Evolutionary conservation across 2,329 filamentous ascomycete species (phyloP), one percentile per base, ranked within the genome.

Genomic region (Lizonia empirigonia): DNA sequence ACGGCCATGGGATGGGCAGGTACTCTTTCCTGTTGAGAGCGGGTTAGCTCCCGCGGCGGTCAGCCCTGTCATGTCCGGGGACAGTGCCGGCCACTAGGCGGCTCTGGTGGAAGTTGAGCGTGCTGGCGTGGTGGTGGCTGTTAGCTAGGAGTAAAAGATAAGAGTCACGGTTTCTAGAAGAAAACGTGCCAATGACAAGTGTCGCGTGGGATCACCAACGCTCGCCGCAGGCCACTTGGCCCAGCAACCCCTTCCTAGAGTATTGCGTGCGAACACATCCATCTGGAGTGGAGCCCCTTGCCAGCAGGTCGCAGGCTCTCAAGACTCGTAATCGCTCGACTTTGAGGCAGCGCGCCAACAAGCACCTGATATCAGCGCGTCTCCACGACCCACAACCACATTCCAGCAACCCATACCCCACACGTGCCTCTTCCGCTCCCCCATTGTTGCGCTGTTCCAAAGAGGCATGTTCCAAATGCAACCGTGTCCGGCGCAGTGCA

Each of bases 31-130:
- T 66, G 67, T 70, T 59, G 62, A 59, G 56, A 53, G 58, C 51
- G 53, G 58, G 50, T 62, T 70, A 71, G 68, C 65, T 66, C 68
- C 58, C 60, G 67, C 63, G 58, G 57, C 53, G 62, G 61, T 41
- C 60, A 64, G 58, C 55, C 62, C 58, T 62, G 61, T 57, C 56
- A 63, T 64, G 45, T 34, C 47, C 54, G 55, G 55, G 56, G 53
- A 55, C 36, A 36, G 50, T 49, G 54, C 51, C 59, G 56, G 57
- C 53, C 47, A 47, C 46, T 51, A 48, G 58, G 44, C 55, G 59
- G 50, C 45, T 48, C 52, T 53, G 51, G 22, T 49, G 53, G 36
- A 55, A 57, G 57, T 55, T 64, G 61, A 55, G 53, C 39, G 42
- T 40, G 50, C 47, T 46, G 39, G 46, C 44, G 47, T 54, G 51